Conservation (phyloP, 805 yeast species). For the Isabelozyma pseudorhagii region DNA sequence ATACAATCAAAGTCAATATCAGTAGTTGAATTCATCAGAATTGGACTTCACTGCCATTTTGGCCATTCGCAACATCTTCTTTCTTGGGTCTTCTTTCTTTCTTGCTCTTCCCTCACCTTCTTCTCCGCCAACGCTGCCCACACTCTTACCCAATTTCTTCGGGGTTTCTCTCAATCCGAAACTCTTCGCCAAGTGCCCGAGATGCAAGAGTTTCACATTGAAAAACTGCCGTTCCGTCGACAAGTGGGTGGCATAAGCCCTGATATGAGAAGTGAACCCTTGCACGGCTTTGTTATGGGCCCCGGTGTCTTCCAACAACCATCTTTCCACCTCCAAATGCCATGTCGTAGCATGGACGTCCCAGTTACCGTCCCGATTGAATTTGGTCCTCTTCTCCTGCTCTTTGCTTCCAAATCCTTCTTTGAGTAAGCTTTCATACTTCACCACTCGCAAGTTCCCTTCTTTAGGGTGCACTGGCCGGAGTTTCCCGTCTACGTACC, state of each 20-base stretch:
- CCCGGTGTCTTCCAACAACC: conserved; percentile 67
- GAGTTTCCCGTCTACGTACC: conserved; percentile 58
- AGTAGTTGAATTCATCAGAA: conserved; percentile 72
- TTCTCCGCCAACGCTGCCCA: conserved; percentile 11
- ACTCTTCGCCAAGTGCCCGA: conserved; percentile 94
- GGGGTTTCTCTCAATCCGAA: conserved; percentile 96
- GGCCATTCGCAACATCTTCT: conserved; percentile 75
- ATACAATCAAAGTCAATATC: not conserved
- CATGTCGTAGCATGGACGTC: conserved; percentile 94
- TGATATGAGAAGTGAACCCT: conserved; percentile 83
- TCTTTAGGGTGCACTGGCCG: conserved; percentile 37
- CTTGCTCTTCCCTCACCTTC: conserved; percentile 21
- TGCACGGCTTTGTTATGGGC: conserved; percentile 67
- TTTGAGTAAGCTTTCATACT: conserved; percentile 30
- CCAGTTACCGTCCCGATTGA: conserved; percentile 58
- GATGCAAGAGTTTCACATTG: conserved; percentile 77
- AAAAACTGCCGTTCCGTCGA: conserved; percentile 74
- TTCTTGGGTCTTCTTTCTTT: conserved; percentile 64
- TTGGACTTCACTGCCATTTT: conserved; percentile 60
- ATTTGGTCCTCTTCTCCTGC: conserved; percentile 26
- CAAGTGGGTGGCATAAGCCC: conserved; percentile 96
- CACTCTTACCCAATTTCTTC: conserved; percentile 58
- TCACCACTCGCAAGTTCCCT: conserved; percentile 29
- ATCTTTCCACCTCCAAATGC: conserved; percentile 88
- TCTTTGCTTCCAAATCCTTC: conserved; percentile 35